A percentile compares a stretch with the other conserved stretches of the same genome.
These are phyloP conservation scores for Colletotrichum melonis DNA, from an alignment of 2,329 filamentous ascomycete genomes.

Conservation along the genomic window DNA sequence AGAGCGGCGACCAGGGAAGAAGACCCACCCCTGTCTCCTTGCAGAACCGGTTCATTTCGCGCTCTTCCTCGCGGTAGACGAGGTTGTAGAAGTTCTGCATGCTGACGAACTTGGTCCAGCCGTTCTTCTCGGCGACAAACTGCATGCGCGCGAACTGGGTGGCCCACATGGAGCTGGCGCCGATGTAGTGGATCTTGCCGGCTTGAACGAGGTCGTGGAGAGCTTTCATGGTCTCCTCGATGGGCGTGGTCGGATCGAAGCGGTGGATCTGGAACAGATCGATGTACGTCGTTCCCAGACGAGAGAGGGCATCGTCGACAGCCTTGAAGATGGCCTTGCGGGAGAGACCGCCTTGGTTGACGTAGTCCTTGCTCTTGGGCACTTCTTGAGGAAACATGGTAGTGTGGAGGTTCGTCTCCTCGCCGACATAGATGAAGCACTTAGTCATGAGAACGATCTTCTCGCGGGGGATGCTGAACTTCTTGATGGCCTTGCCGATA, in stretches of 20 bases:
- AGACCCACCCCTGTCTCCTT: constrained; percentile 52
- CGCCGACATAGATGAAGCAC: constrained; percentile 40
- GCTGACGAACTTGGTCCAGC: constrained; percentile 67
- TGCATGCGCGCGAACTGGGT: constrained; percentile 52
- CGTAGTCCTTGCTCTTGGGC: constrained; percentile 51
- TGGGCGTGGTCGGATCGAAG: constrained; percentile 62
- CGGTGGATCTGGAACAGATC: constrained; percentile 73
- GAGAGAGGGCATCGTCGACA: constrained; percentile 57
- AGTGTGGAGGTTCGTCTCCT: constrained; percentile 44
- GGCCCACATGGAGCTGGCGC: constrained; percentile 33
- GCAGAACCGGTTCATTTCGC: constrained; percentile 56
- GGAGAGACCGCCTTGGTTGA: constrained; percentile 39
- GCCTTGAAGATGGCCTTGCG: constrained; percentile 44
- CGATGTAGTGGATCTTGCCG: constrained; percentile 59
- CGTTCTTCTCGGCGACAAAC: constrained; percentile 61
- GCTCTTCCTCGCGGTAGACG: constrained; percentile 68
- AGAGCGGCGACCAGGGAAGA: constrained; percentile 35
- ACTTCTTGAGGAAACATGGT: neutral
- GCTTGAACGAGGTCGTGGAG: constrained; percentile 68
- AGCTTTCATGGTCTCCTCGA: constrained; percentile 71
- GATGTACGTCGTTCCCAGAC: constrained; percentile 53
- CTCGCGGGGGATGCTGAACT: constrained; percentile 71
- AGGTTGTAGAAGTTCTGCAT: constrained; percentile 70
- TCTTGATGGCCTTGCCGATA: constrained; percentile 72
- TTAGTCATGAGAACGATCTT: constrained; percentile 75